Conservation (phyloP, 192 early-diverging fungal genomes). For the Mortierella alpina region DNA sequence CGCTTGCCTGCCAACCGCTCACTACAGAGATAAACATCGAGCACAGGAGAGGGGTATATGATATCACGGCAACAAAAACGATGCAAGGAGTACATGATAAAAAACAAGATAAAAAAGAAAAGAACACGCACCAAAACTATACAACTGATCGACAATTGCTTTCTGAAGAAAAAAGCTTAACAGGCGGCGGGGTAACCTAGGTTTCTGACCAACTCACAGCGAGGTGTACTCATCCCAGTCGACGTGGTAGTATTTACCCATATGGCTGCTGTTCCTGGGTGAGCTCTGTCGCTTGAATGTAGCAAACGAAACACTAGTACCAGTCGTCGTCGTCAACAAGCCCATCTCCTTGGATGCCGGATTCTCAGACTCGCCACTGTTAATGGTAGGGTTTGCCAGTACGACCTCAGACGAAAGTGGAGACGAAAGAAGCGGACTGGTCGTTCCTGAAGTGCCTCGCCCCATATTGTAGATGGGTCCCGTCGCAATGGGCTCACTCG, state of each 20-base stretch:
- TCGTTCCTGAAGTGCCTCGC: conserved; percentile 14
- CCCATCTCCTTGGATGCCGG: conserved; percentile 11
- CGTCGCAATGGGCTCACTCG: conserved; percentile 41
- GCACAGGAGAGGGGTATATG: conserved; percentile 10
- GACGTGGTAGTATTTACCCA: conserved; percentile 53
- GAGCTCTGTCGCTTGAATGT: conserved; percentile 30
- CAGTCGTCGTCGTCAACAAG: conserved; percentile 14
- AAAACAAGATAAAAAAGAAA: conserved; percentile 7
- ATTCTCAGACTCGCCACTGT: background rate
- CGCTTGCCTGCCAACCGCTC: too few relatives aligned
- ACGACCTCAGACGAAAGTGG: conserved; percentile 38
- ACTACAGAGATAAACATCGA: background rate
- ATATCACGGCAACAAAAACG: background rate
- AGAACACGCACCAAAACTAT: background rate
- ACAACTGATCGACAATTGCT: background rate
- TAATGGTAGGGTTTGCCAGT: background rate
- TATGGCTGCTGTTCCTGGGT: conserved; percentile 39
- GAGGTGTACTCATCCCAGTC: conserved; percentile 53
- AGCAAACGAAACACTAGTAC: background rate
- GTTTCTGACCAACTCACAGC: conserved; percentile 1
- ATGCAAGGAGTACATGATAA: background rate
- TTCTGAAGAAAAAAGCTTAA: background rate
- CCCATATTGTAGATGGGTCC: conserved; percentile 47
- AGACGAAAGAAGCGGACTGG: conserved; percentile 14
- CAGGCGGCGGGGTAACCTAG: background rate